Conservation (phyloP, 2,329 filamentous ascomycete species). For the Colletotrichum limetticola region DNA sequence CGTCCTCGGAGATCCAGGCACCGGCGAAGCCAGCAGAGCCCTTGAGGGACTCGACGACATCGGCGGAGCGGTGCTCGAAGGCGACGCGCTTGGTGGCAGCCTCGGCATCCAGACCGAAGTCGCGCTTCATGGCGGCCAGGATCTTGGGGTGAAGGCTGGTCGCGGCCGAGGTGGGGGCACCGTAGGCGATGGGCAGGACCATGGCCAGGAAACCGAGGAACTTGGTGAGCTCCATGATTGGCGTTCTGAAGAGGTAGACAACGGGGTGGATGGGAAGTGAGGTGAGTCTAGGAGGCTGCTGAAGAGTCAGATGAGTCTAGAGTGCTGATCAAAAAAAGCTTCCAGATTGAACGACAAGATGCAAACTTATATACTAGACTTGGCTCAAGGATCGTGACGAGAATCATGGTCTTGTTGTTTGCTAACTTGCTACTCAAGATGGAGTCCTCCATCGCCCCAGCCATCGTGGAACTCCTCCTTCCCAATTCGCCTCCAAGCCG, state of each 20-base stretch:
- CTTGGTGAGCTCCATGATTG: slow-evolving; percentile 49
- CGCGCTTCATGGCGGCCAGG: slow-evolving; percentile 55
- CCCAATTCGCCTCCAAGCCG: slow-evolving; percentile 15
- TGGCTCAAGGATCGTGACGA: slow-evolving; percentile 2
- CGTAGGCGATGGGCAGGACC: slow-evolving; percentile 52
- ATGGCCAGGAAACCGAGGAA: slow-evolving; percentile 51
- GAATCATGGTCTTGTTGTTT: background rate
- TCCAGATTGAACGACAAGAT: background rate
- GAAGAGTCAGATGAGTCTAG: slow-evolving; percentile 5
- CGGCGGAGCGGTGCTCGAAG: slow-evolving; percentile 47
- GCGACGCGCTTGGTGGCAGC: slow-evolving; percentile 51
- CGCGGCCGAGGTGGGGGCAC: slow-evolving; percentile 48
- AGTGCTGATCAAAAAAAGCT: background rate
- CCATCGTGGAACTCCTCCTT: slow-evolving; percentile 14
- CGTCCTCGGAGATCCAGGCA: slow-evolving; percentile 50
- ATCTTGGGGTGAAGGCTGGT: slow-evolving; percentile 51
- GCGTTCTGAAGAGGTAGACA: slow-evolving; percentile 37
- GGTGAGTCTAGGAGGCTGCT: slow-evolving; percentile 12
- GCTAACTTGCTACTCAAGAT: background rate
- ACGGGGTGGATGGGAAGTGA: slow-evolving; percentile 9
- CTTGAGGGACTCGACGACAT: slow-evolving; percentile 49
- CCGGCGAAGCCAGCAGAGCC: slow-evolving; percentile 49
- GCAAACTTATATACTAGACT: slow-evolving; percentile 9
- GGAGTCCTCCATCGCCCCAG: background rate
- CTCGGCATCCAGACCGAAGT: slow-evolving; percentile 50